phyloP scores from a whole-genome alignment of 1,284 basidiomycete genomes.

The Cryptococcus hybrid region DNA sequence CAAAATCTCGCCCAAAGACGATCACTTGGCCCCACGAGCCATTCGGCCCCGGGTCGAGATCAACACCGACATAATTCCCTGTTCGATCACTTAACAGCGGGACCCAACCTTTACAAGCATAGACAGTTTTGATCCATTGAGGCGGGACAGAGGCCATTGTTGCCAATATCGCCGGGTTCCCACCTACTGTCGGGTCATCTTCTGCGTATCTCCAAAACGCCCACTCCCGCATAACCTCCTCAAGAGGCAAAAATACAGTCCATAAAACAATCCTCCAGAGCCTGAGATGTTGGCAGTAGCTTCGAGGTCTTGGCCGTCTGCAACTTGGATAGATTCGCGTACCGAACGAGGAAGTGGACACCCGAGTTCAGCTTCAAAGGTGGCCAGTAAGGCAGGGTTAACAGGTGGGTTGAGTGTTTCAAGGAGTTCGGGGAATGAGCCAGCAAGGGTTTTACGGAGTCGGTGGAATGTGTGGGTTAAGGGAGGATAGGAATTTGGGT shows the following conservation, averaged over 20 bases:
- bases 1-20: constrained; percentile 96
- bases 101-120: constrained; percentile 94
- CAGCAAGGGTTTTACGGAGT: constrained; percentile 68
- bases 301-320: constrained; percentile 86
- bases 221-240: constrained; percentile 91
- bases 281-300: constrained; percentile 64
- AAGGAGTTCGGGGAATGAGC: constrained; percentile 83
- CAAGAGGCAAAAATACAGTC: constrained; percentile 74
- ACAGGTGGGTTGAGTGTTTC: constrained; percentile 88
- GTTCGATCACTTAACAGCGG: constrained; percentile 89
- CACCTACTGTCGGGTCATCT: constrained; percentile 67
- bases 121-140: constrained; percentile 84
- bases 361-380: constrained; percentile 78
- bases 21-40: constrained; percentile 91
- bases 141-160: constrained; percentile 87
- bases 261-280: constrained; percentile 72
- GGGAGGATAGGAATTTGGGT: constrained; percentile 61
- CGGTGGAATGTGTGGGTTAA: constrained; percentile 75
- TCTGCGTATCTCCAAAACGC: constrained; percentile 90
- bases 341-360: constrained; percentile 72
- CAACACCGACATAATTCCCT: constrained; percentile 96
- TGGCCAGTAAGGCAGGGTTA: constrained; percentile 66
- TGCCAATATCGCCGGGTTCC: constrained; percentile 65
- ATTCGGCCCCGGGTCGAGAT: constrained; percentile 76
- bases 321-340: constrained; percentile 75